Evolutionary conservation across 2,329 filamentous ascomycete genomes (phyloP).

Genomic region (Cylindrodendrum hubeiense): DNA sequence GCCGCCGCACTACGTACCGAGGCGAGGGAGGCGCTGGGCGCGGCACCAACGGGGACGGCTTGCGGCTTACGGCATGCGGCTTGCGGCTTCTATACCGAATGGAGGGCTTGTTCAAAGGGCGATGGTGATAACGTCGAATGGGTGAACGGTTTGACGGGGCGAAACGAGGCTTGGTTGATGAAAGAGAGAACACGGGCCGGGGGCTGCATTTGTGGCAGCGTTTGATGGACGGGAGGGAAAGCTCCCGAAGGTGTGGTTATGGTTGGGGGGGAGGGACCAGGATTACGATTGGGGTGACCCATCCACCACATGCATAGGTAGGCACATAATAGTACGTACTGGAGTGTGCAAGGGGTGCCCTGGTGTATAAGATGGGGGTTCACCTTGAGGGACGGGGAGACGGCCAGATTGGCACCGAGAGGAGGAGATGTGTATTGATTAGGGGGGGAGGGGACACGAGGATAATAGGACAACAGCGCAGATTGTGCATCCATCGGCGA

Average conservation of each 20-base stretch:
- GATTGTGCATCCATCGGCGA: neutral
- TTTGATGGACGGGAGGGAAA: neutral
- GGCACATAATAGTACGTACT: neutral
- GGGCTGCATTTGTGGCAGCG: neutral
- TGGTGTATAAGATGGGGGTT: neutral
- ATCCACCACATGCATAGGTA: neutral
- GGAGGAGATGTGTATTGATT: neutral
- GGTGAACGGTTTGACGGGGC: too few species aligned
- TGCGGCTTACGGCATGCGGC: neutral
- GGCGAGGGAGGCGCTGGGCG: constrained; percentile 8
- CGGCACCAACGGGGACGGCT: constrained; percentile 2
- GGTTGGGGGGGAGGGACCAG: neutral
- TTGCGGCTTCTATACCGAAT: neutral
- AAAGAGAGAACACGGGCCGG: neutral
- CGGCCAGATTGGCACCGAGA: neutral
- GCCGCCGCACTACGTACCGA: constrained; percentile 8
- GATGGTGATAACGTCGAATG: neutral
- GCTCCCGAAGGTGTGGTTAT: constrained; percentile 1
- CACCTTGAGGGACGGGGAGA: neutral
- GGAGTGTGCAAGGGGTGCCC: neutral
- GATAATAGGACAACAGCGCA: neutral
- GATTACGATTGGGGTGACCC: neutral
- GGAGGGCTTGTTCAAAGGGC: neutral
- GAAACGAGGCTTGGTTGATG: neutral
- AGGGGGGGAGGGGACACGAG: neutral